A percentile compares a stretch with the other conserved stretches of the same genome.
Evolutionary conservation across 225 moss, liverwort and hornwort species (phyloP).

Genomic region (Bryoerythrophyllum caledonicum): DNA sequence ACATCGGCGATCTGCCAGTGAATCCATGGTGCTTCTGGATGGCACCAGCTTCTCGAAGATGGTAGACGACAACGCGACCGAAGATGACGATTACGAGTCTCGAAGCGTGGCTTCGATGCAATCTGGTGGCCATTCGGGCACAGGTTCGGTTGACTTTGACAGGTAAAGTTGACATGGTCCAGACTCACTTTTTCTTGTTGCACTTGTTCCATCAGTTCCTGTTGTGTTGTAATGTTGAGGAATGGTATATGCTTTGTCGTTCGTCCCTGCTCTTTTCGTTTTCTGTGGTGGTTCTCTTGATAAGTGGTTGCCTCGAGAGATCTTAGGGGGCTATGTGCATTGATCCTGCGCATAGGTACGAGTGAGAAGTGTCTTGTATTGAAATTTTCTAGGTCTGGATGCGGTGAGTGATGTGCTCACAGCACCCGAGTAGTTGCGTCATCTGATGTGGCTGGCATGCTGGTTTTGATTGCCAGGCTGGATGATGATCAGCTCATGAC

Average conservation of each 20-base stretch:
- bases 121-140: conserved; percentile 40
- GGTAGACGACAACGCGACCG: conserved; percentile 62
- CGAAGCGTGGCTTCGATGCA: conserved; percentile 45
- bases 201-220: too few species aligned
- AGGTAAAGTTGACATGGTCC: conserved; percentile 17
- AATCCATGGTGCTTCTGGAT: conserved; percentile 76
- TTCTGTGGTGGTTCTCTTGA: too few species aligned
- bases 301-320: neutral
- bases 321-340: neutral
- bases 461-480: conserved; percentile 49
- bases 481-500: conserved; percentile 86
- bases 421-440: neutral
- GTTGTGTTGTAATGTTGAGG: too few species aligned
- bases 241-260: too few species aligned
- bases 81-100: conserved; percentile 67
- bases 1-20: conserved; percentile 75
- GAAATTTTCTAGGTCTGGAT: neutral
- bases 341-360: neutral
- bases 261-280: too few species aligned
- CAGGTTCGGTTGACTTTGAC: conserved; percentile 45
- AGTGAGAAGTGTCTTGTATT: neutral
- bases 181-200: too few species aligned
- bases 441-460: conserved; percentile 22
- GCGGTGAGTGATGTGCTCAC: neutral
- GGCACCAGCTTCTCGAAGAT: conserved; percentile 57